Conservation (phyloP, 352 stramenopile genomes). For the Lagenidium giganteum region DNA sequence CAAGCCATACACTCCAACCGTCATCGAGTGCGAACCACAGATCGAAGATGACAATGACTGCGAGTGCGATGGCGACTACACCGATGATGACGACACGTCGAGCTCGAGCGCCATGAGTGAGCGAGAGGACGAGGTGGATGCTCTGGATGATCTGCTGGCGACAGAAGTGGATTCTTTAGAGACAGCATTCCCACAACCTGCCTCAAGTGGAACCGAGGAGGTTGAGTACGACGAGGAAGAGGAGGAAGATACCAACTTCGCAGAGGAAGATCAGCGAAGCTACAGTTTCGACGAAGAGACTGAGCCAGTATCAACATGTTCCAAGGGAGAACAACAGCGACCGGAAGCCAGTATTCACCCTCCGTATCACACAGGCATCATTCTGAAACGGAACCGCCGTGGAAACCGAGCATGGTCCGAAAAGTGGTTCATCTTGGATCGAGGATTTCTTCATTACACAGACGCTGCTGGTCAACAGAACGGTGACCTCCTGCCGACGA, state of each 20-base stretch:
- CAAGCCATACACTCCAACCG: constrained; percentile 44
- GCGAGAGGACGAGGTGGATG: constrained; percentile 39
- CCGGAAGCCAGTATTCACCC: constrained; percentile 22
- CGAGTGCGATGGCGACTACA: constrained; percentile 39
- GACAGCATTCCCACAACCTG: no score
- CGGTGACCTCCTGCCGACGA: constrained; percentile 8
- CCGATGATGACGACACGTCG: constrained; percentile 50
- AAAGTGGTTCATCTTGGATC: constrained; percentile 67
- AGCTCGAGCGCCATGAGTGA: no score
- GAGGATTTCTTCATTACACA: constrained; percentile 71
- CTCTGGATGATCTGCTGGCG: no score
- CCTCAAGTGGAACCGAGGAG: constrained; percentile 23
- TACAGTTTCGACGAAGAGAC: constrained; percentile 37
- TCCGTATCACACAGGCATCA: constrained; percentile 41
- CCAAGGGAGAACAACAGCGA: no score
- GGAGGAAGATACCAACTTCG: constrained; percentile 7
- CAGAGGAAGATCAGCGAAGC: constrained; percentile 19
- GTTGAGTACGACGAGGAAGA: constrained; percentile 30
- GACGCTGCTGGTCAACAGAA: no score
- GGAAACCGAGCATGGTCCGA: constrained; percentile 64
- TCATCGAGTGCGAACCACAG: constrained; percentile 52
- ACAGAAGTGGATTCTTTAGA: no score
- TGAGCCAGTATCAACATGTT: no score
- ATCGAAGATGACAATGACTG: constrained; percentile 41
- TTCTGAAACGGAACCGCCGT: constrained; percentile 73